phyloP scores from a whole-genome alignment of 1,284 basidiomycete species.

The Sphaerobolus stellatus region DNA sequence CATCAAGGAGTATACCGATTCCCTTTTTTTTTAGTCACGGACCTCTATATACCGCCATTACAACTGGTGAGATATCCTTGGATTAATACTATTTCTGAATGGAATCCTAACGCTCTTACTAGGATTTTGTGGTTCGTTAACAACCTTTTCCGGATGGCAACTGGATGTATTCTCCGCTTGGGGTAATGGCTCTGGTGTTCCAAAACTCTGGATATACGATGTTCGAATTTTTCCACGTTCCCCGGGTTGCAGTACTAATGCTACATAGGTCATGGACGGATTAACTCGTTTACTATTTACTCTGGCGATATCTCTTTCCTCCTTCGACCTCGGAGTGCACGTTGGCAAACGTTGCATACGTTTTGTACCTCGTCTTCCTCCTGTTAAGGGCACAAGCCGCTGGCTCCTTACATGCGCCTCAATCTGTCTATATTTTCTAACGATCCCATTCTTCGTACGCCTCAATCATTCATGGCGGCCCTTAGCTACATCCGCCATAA shows the following conservation, averaged over 20 bases:
- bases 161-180: constrained; percentile 86
- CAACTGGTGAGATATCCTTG: constrained; percentile 61
- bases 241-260: constrained; percentile 1
- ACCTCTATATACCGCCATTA: constrained; percentile 84
- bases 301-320: constrained; percentile 66
- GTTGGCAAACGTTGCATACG: constrained; percentile 2
- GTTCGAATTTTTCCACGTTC: constrained; percentile 47
- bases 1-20: constrained; percentile 57
- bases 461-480: constrained; percentile 72
- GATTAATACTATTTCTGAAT: not conserved
- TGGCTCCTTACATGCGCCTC: constrained; percentile 48
- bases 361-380: constrained; percentile 36
- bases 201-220: constrained; percentile 72
- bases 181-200: constrained; percentile 62
- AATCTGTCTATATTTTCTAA: constrained; percentile 60
- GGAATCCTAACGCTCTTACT: not conserved
- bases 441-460: constrained; percentile 77
- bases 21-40: constrained; percentile 78
- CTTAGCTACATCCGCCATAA: constrained; percentile 81
- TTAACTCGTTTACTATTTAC: constrained; percentile 82
- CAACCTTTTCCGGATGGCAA: constrained; percentile 97
- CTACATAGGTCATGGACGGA: constrained; percentile 76
- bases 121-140: constrained; percentile 96
- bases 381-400: constrained; percentile 43
- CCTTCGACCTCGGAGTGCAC: constrained; percentile 21